phyloP scores from a whole-genome alignment of 2,329 filamentous ascomycete genomes.

The Claviceps paspali region DNA sequence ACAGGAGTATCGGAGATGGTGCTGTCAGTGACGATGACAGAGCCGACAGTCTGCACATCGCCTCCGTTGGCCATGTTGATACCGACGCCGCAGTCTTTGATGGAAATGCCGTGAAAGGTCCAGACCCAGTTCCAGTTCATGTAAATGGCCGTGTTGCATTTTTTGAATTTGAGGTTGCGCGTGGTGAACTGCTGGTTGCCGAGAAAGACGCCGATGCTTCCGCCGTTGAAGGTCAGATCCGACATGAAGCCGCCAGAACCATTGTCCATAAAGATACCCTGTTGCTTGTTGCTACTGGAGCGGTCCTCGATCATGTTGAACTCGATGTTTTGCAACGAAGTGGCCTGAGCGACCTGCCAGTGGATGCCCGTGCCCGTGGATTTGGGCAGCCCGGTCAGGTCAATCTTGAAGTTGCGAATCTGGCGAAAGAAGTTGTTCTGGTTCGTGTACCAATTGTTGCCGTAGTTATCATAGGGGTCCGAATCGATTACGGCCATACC shows the following conservation, averaged over 20 bases:
- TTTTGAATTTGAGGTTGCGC: constrained; percentile 68
- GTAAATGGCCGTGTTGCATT: constrained; percentile 68
- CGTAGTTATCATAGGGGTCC: constrained; percentile 60
- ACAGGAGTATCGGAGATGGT: constrained; percentile 59
- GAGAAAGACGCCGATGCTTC: constrained; percentile 61
- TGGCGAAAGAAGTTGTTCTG: constrained; percentile 77
- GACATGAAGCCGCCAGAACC: constrained; percentile 73
- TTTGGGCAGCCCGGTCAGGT: constrained; percentile 50
- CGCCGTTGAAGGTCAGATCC: constrained; percentile 72
- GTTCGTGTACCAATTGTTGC: constrained; percentile 64
- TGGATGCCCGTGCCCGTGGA: constrained; percentile 55
- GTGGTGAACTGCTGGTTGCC: constrained; percentile 82
- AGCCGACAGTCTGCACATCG: constrained; percentile 64
- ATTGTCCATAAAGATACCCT: constrained; percentile 75
- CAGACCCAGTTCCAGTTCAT: constrained; percentile 92
- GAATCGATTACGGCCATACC: constrained; percentile 85
- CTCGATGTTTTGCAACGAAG: constrained; percentile 64
- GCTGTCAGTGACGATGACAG: constrained; percentile 70
- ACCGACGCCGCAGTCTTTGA: constrained; percentile 61
- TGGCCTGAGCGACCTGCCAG: constrained; percentile 77
- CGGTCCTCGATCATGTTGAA: constrained; percentile 63
- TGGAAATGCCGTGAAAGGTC: constrained; percentile 60
- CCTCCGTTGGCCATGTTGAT: constrained; percentile 59
- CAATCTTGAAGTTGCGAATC: constrained; percentile 68
- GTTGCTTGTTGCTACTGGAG: constrained; percentile 48